These are phyloP conservation scores for Fusarium sp. DNA, from an alignment of 2,329 filamentous ascomycete species.

Conservation along the genomic window DNA sequence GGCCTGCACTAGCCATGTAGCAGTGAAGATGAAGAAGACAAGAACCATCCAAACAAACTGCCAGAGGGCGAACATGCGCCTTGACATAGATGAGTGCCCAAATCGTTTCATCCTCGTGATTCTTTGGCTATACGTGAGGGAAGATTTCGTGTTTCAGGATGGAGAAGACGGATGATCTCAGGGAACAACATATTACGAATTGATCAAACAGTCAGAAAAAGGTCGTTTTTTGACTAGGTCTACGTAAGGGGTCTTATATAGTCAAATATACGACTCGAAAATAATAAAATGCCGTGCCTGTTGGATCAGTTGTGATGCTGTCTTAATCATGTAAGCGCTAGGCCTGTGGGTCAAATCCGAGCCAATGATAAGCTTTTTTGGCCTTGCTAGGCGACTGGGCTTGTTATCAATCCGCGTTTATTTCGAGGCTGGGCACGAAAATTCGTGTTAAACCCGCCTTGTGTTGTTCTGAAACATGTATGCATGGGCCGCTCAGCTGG, in stretches of 20 bases:
- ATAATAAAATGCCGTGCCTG: constrained; percentile 6
- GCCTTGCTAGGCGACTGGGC: too few relatives aligned
- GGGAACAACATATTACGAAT: not conserved
- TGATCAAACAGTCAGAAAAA: not conserved
- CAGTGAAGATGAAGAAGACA: constrained; percentile 17
- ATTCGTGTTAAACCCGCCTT: not conserved
- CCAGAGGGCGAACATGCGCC: constrained; percentile 12
- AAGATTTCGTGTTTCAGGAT: not conserved
- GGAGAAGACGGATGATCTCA: not conserved
- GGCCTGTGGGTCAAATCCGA: constrained; percentile 18
- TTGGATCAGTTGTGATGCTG: constrained; percentile 4
- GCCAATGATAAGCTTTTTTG: constrained; percentile 2
- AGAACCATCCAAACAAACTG: constrained; percentile 11
- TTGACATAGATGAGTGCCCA: not conserved
- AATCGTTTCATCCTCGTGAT: not conserved
- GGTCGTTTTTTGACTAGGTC: too few relatives aligned
- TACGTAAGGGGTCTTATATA: too few relatives aligned
- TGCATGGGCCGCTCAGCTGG: not conserved
- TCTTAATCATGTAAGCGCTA: constrained; percentile 24
- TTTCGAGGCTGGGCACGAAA: not conserved
- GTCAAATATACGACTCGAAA: not conserved
- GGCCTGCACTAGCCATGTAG: constrained; percentile 17
- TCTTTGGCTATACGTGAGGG: not conserved
- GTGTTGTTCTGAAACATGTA: not conserved
- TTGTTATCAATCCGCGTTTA: not conserved